Evolutionary conservation across 1,284 basidiomycete genomes (phyloP), one percentile per base, ranked within the genome.

Genomic region (Ganoderma sp.): DNA sequence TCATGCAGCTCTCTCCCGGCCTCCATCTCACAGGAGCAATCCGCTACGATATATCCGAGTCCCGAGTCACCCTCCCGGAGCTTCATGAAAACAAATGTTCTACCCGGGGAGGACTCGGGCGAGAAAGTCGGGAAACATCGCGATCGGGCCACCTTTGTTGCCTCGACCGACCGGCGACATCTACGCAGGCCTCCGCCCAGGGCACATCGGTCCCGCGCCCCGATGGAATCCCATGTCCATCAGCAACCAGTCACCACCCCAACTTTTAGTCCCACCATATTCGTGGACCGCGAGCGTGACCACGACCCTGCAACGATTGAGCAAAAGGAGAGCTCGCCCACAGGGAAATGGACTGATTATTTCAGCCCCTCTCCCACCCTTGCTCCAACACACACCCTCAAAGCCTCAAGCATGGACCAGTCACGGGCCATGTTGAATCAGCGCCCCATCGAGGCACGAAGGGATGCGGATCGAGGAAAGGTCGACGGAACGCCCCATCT

Each of bases 141-240:
- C 22, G 25, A 32, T 56, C 32, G 48, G 48, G 25, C 48, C 48
- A 52, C 48, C 4, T 2, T 17, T 48, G n/a, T 25, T 10, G 10
- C 41, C 63, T 64, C 63, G 63, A 45, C 63, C 62, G n/a, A 32
- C 32, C 32, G 32, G 32, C 32, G 32, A 10, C 43, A 15, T 19
- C 22, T 19, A 52, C 63, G 17, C 28, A 57, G 37, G 45, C 22
- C 43, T 48, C 43, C 37, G 45, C 37, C 45, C 64, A 54, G 28
- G 59, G 58, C 59, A 48, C 57, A 22, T 66, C 60, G 65, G 65
- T 22, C 32, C 65, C 52, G 60, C 32, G 41, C 17, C 62, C 65
- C 65, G 65, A 65, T 59, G 34, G 43, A 57, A 12, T 17, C 19
- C 48, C 22, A 52, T 52, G 22, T 52, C 22, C 19, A 58, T 58